Evolutionary conservation across 75 land plant species (phyloP), one percentile per base, ranked within the genome.

Genomic region (Picea glauca): DNA sequence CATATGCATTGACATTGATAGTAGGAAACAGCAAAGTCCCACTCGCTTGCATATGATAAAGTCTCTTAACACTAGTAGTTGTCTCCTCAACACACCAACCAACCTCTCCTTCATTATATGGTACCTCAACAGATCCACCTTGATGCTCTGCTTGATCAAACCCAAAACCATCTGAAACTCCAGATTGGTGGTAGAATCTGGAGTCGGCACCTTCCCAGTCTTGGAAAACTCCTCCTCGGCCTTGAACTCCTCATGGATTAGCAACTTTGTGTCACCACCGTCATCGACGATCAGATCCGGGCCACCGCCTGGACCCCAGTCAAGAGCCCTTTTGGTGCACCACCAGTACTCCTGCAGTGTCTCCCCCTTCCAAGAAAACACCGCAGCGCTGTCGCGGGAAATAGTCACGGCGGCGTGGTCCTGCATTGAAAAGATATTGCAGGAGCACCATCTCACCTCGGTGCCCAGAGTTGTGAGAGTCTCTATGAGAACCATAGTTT

Each of bases 271-370:
- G 38, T 90, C 92, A 12, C 94, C 98, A 50, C 94, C 94, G 73
- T 92, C 98, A 78, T 94, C 98, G 32, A 92, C 93, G 77, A 92
- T 90, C 62, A 94, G 91, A 75, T 94, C 98, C 14, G 94, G 98
- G 9, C 98, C 98, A 14, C 93, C 91, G 43, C 86, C 91, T 43
- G 90, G 87, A 58, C 93, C 93, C 95, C 95, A 94, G 57, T 94
- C 94, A 60, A 94, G 80, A 30, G 92, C 88, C n/a, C 96, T 66
- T 87, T 95, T 93, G 33, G 98, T 92, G 79, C 98, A 95, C 98
- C 98, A 94, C 98, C 98, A 92, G 87, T 92, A 94, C 86, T 94
- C 98, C 83, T 89, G 89, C 58, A 94, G 87, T 20, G 88, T 94
- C 87, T 92, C 93, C 4, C 98, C 93, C 83, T 94, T 94, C 95